A percentile compares a stretch with the other conserved stretches of the same genome.
These are phyloP conservation scores for Beta macrorhiza DNA, from an alignment of 179 eudicot genomes.

Conservation along the genomic window DNA sequence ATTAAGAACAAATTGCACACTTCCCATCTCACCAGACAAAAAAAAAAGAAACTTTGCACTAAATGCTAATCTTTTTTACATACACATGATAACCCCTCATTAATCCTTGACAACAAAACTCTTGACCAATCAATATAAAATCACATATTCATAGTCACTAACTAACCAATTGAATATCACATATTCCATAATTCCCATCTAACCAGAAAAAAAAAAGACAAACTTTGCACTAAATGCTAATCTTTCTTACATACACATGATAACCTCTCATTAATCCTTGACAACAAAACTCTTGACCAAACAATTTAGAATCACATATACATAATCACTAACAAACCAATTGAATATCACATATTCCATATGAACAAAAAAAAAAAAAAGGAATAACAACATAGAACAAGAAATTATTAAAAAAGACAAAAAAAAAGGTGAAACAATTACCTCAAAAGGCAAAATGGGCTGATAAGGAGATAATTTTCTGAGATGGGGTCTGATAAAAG, in stretches of 20 bases:
- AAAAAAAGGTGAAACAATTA: constrained; percentile 5
- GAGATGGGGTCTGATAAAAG: constrained; percentile 91
- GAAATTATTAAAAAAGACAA: background rate
- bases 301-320: background rate
- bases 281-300: background rate
- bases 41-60: constrained; percentile 1
- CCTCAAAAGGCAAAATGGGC: constrained; percentile 98
- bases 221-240: constrained; percentile 4
- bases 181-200: background rate
- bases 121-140: too few species aligned
- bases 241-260: background rate
- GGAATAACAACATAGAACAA: background rate
- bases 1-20: background rate
- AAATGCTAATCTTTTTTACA: background rate
- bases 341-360: background rate
- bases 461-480: constrained; percentile 86
- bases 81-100: background rate
- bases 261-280: background rate
- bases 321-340: background rate
- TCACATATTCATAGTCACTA: background rate
- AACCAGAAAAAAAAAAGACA: background rate
- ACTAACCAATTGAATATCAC: background rate
- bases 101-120: background rate
- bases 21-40: background rate
- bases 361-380: background rate